Percentiles rank a stretch among this genome's conserved stretches.
Conservation (phyloP, 192 early-diverging fungal species). For the Coemansia pectinata region DNA sequence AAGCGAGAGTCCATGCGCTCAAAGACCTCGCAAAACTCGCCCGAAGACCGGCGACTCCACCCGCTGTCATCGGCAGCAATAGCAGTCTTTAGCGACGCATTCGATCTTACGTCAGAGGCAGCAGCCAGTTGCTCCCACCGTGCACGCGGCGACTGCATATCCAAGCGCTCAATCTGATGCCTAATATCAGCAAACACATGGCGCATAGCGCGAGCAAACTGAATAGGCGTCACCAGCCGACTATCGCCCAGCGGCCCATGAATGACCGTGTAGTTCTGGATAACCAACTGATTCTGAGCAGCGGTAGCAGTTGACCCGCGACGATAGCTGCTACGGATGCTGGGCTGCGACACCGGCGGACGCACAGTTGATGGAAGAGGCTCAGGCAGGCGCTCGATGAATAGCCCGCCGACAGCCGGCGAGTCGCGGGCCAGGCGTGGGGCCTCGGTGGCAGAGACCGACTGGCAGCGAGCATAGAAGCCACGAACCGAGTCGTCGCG, state of each 20-base stretch:
- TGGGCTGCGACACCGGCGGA: background rate
- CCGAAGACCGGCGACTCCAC: background rate
- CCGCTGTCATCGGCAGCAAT: slow-evolving; percentile 4
- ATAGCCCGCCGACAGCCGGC: slow-evolving; percentile 5
- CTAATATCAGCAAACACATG: slow-evolving; percentile 38
- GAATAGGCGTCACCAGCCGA: slow-evolving; percentile 18
- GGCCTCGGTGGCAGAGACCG: slow-evolving; percentile 15
- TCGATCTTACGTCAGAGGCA: slow-evolving; percentile 15
- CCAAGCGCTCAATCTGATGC: slow-evolving; percentile 24
- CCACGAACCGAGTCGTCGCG: slow-evolving; percentile 23
- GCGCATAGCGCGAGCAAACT: slow-evolving; percentile 22
- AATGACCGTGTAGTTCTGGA: slow-evolving; percentile 35
- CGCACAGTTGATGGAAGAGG: background rate
- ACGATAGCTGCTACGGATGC: background rate
- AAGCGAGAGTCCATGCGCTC: slow-evolving; percentile 21
- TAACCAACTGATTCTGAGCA: slow-evolving; percentile 6
- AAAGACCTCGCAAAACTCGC: slow-evolving; percentile 7
- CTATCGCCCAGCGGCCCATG: background rate
- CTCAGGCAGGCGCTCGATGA: slow-evolving; percentile 21
- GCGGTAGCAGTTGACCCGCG: background rate
- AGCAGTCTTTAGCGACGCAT: slow-evolving; percentile 20
- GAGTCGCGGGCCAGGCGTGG: slow-evolving; percentile 13
- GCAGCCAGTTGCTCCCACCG: slow-evolving; percentile 20
- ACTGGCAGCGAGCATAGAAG: slow-evolving; percentile 45
- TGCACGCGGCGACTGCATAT: slow-evolving; percentile 20